Evolutionary conservation across 306 rosid species (phyloP), one percentile per base, ranked within the genome.

Genomic region (Astragalus glycyphyllos): DNA sequence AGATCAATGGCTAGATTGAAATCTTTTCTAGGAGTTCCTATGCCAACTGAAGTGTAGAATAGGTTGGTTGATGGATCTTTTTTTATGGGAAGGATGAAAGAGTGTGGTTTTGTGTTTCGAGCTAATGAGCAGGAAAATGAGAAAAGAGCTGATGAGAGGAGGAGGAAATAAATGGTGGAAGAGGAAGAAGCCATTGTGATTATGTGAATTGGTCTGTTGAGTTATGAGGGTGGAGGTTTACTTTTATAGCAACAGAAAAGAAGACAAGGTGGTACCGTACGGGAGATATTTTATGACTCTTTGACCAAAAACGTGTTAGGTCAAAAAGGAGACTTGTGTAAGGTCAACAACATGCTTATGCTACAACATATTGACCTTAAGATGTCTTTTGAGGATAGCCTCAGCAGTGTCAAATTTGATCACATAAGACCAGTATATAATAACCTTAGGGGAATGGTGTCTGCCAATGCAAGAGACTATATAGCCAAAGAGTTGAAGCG

Each of bases 21-120:
- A 57, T 69, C 42, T 7, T 58, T 72, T 8, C 42, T 31, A 11
- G 86, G 83, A 11, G 84, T 80, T 68, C 87, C 90, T 5, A 80
- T 54, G 49, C 78, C 80, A 31, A 83, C 2, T 45, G 79, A 62
- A 13, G 81, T 51, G 8, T 74, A 71, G 81, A 71, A 81, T 2
- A 83, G 71, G 16, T 74, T 77, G 53, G 87, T 86, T 65, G 64
- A 6, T 1, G 62, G 66, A 72, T 83, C 87, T 78, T 80, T 83
- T 9, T 44, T 55, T 0, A 80, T 78, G 34, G 80, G 63, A 9
- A 83, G 86, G 20, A 55, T 42, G 46, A 44, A 80, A 3, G 73
- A n/a, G 41, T 13, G 45, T 29, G 72, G 66, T 23, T 68, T 66
- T 35, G 71, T 4, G 8, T 57, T 69, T 1, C 48, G 49, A 13